phyloP scores from a whole-genome alignment of 345 rosid species.

The Rhodamnia argentea region DNA sequence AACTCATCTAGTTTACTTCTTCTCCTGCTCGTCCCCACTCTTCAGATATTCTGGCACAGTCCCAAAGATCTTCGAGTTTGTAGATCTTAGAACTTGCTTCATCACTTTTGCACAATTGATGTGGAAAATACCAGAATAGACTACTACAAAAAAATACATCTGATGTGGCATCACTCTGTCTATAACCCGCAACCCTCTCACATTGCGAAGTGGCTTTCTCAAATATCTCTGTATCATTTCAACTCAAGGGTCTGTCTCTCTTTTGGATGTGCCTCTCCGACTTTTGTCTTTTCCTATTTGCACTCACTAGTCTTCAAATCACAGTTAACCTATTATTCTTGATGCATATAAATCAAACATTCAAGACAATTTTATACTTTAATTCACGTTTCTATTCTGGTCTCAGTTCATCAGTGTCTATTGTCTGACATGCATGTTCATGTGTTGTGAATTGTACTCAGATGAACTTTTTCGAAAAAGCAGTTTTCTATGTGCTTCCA shows the following conservation, averaged over 20 bases:
- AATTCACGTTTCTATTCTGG: background rate
- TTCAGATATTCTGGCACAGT: background rate
- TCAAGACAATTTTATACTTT: background rate
- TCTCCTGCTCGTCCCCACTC: background rate
- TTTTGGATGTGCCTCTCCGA: background rate
- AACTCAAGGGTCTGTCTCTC: background rate
- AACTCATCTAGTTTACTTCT: background rate
- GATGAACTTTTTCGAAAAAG: slow-evolving; percentile 37
- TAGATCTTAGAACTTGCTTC: background rate
- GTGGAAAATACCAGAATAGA: background rate
- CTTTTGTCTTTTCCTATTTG: background rate
- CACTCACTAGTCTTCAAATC: background rate
- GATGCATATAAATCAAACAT: background rate
- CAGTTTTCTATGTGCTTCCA: slow-evolving; percentile 36
- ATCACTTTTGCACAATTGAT: background rate
- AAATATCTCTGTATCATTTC: background rate
- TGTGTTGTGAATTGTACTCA: slow-evolving; percentile 7
- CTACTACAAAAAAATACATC: background rate
- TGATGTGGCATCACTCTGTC: background rate
- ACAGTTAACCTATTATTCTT: background rate
- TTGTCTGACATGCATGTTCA: background rate
- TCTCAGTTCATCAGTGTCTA: background rate
- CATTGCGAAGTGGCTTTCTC: background rate
- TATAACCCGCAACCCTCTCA: background rate
- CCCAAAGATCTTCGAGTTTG: background rate